Conservation (phyloP, 179 eudicot species). For the Pouteria campechiana region DNA sequence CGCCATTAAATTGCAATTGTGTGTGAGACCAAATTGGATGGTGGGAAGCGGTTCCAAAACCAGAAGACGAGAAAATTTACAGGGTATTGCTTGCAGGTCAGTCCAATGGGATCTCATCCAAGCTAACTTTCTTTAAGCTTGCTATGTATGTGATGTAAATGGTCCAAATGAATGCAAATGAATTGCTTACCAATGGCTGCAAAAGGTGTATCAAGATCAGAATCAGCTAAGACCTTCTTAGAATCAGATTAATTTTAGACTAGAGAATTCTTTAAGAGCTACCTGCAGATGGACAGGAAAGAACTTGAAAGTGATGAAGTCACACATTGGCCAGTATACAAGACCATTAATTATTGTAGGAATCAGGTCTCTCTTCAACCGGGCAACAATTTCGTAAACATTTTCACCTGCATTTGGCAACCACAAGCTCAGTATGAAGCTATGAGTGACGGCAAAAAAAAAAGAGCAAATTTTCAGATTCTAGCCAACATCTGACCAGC, state of each 20-base stretch:
- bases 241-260: not conserved
- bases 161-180: constrained; percentile 81
- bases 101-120: not conserved
- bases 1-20: too few relatives aligned
- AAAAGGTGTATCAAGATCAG: constrained; percentile 5
- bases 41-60: too few relatives aligned
- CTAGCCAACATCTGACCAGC: too few relatives aligned
- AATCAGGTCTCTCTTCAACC: constrained; percentile 71
- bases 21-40: too few relatives aligned
- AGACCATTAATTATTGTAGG: constrained; percentile 63
- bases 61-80: too few relatives aligned
- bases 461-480: too few relatives aligned
- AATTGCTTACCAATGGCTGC: constrained; percentile 84
- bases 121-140: constrained; percentile 45
- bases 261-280: not conserved
- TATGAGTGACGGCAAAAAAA: too few relatives aligned
- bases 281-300: constrained; percentile 87
- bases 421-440: too few relatives aligned
- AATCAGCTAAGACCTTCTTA: not conserved
- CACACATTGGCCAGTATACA: constrained; percentile 86
- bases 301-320: constrained; percentile 73
- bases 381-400: constrained; percentile 39
- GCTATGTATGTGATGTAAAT: constrained; percentile 92
- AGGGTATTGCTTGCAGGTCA: too few relatives aligned
- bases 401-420: constrained; percentile 49